Conservation (phyloP, 2,329 filamentous ascomycete genomes). For the Huntiella bhutanensis region DNA sequence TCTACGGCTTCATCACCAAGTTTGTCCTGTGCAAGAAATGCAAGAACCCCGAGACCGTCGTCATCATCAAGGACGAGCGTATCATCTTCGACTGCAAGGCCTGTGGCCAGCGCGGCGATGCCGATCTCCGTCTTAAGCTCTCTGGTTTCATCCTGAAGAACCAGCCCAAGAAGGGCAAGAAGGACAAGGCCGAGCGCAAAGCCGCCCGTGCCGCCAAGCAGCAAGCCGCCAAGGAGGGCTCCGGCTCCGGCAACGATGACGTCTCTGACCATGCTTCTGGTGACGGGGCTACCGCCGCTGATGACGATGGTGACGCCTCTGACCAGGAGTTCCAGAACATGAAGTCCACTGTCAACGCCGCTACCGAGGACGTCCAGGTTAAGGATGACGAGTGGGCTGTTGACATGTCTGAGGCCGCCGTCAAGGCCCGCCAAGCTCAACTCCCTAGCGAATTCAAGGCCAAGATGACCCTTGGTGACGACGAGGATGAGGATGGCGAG, state of each 20-base stretch:
- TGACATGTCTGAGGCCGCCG: conserved; percentile 86
- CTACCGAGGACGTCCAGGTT: conserved; percentile 35
- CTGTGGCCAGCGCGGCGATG: conserved; percentile 80
- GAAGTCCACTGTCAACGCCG: conserved; percentile 36
- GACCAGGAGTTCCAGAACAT: conserved; percentile 87
- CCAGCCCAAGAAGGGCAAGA: conserved; percentile 83
- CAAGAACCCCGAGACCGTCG: conserved; percentile 97
- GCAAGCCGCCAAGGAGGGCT: conserved; percentile 41
- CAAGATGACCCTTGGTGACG: conserved; percentile 66
- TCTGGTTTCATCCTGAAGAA: conserved; percentile 96
- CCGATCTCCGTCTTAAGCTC: conserved; percentile 86
- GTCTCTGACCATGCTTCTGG: conserved; percentile 31
- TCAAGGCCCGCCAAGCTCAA: conserved; percentile 82
- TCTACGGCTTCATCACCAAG: conserved; percentile 95
- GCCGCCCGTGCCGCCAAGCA: conserved; percentile 82
- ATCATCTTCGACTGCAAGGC: conserved; percentile 97
- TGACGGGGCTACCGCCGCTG: conserved; percentile 28
- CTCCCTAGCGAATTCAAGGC: conserved; percentile 91
- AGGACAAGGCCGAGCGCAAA: conserved; percentile 84
- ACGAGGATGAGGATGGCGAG: conserved; percentile 65
- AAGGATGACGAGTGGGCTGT: conserved; percentile 91
- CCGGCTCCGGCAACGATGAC: conserved; percentile 41
- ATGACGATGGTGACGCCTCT: conserved; percentile 41
- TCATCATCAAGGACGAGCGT: conserved; percentile 80
- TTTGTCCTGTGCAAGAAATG: conserved; percentile 99